phyloP scores from a whole-genome alignment of 441 rosid species.

The Aleurites moluccanus region DNA sequence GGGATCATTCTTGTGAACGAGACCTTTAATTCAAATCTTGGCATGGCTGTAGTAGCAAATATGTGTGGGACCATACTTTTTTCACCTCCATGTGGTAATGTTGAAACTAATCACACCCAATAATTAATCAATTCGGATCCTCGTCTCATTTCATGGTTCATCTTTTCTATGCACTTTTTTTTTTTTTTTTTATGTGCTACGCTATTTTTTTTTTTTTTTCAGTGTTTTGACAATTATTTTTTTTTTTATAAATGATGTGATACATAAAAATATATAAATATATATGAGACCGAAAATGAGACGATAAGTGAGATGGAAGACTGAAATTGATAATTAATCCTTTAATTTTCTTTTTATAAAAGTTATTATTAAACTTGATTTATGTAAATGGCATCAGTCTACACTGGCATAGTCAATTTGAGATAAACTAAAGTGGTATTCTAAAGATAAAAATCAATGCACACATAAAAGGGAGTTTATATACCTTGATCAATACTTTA shows the following conservation, averaged over 20 bases:
- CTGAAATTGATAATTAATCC: constrained; percentile 15
- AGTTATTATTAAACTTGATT: not conserved
- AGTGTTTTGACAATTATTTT: no score
- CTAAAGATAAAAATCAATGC: constrained; percentile 4
- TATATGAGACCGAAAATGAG: no score
- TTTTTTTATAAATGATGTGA: no score
- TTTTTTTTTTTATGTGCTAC: no score
- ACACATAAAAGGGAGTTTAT: not conserved
- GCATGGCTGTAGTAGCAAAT: constrained; percentile 26
- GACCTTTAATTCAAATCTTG: constrained; percentile 37
- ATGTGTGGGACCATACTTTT: constrained; percentile 23
- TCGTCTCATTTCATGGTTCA: no score
- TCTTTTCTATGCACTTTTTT: no score
- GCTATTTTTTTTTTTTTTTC: no score
- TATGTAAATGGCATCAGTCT: constrained; percentile 12
- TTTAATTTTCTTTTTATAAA: not conserved
- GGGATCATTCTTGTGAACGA: constrained; percentile 33
- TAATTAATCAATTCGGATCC: no score
- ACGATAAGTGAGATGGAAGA: no score
- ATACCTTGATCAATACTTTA: no score
- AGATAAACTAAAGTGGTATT: not conserved
- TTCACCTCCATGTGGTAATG: constrained; percentile 32
- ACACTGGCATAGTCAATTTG: constrained; percentile 9
- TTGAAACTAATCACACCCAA: constrained; percentile 26
- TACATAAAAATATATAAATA: no score